phyloP scores from a whole-genome alignment of 805 yeast species.

The Ogataea parapolymorpha region DNA sequence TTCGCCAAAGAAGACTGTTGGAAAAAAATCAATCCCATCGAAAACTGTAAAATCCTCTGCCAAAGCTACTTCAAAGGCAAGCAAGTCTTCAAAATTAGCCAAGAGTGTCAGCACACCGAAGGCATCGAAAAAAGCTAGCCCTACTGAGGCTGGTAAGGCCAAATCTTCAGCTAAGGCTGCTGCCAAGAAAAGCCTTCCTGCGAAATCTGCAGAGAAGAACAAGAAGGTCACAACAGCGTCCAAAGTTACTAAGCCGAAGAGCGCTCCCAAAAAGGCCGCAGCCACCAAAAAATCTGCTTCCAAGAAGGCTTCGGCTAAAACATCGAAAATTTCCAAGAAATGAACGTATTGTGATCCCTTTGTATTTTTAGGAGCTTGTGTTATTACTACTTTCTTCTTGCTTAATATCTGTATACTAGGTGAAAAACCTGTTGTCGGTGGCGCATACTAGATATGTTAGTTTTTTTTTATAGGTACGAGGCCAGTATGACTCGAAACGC shows the following conservation, averaged over 20 bases:
- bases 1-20: conserved; percentile 28
- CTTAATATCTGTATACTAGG: not conserved
- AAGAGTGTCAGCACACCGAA: not conserved
- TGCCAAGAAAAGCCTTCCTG: conserved; percentile 13
- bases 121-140: not conserved
- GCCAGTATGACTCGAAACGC: not conserved
- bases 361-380: conserved; percentile 13
- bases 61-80: conserved; percentile 4
- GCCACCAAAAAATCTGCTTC: conserved; percentile 20
- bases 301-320: conserved; percentile 21
- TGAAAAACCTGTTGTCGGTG: not conserved
- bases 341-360: not conserved
- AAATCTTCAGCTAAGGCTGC: conserved; percentile 14
- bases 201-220: not conserved
- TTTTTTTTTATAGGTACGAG: not conserved
- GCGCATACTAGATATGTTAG: not conserved
- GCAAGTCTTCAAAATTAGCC: not conserved
- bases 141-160: no score
- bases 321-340: conserved; percentile 22
- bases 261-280: conserved; percentile 31
- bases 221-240: not conserved
- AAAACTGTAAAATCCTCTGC: conserved; percentile 19
- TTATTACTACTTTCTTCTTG: not conserved
- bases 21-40: conserved; percentile 8
- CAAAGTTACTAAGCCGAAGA: conserved; percentile 20